Conservation (phyloP, 1,284 basidiomycete genomes). For the Puccinia novopanici region DNA sequence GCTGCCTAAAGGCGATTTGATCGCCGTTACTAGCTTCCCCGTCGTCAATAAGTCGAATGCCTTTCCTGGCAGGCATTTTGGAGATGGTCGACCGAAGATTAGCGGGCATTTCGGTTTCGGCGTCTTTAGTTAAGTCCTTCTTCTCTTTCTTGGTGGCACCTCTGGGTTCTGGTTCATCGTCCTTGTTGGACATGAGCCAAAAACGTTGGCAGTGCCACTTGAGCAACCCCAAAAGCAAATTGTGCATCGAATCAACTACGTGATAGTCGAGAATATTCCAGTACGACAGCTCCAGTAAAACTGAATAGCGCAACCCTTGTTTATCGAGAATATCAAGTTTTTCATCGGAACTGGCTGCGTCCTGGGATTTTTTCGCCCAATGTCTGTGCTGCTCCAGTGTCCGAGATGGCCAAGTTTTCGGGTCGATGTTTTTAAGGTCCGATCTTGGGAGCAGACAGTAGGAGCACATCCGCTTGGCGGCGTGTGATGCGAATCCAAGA, state of each 20-base stretch:
- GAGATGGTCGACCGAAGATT: too few species aligned
- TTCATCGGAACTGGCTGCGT: not conserved
- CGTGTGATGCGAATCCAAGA: constrained; percentile 41
- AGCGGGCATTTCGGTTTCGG: not conserved
- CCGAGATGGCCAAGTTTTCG: not conserved
- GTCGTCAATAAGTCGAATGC: not conserved
- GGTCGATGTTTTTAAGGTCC: constrained; percentile 14
- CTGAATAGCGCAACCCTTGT: constrained; percentile 25
- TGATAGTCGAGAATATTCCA: constrained; percentile 33
- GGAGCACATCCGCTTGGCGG: constrained; percentile 46
- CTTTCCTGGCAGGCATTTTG: not conserved
- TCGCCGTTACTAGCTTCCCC: not conserved
- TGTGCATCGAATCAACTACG: constrained; percentile 36
- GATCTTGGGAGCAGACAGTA: constrained; percentile 31
- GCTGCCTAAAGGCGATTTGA: not conserved
- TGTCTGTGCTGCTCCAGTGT: not conserved
- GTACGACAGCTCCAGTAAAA: constrained; percentile 14
- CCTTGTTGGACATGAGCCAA: not conserved
- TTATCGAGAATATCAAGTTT: not conserved
- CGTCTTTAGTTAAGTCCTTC: not conserved
- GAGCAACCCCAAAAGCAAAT: constrained; percentile 19
- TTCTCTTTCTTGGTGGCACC: not conserved
- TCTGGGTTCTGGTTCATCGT: not conserved
- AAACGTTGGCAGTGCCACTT: constrained; percentile 1
- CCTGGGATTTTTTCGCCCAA: constrained; percentile 7